Conservation (phyloP, 768 basidiomycete species). For the Dentipellis fragilis region DNA sequence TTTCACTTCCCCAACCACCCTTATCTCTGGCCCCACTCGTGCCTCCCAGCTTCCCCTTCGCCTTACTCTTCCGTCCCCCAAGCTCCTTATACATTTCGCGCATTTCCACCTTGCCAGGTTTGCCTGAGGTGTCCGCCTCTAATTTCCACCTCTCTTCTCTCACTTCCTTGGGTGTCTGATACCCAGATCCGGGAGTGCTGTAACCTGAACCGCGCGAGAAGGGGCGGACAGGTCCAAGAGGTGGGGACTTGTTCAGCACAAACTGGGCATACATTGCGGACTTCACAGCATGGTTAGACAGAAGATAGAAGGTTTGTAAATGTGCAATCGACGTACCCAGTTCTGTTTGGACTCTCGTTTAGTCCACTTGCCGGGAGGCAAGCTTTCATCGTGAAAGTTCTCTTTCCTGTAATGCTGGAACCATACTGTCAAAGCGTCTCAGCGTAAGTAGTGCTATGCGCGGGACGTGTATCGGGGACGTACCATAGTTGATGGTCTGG, state of each 20-base stretch:
- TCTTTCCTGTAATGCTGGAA: conserved; percentile 87
- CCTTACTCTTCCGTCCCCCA: conserved; percentile 71
- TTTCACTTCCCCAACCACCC: conserved; percentile 55
- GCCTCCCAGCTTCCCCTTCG: conserved; percentile 65
- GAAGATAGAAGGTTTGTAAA: not conserved
- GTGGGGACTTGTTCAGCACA: conserved; percentile 24
- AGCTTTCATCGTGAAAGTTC: conserved; percentile 70
- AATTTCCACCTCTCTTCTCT: conserved; percentile 69
- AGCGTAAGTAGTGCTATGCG: conserved; percentile 2
- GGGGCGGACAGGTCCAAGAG: conserved; percentile 25
- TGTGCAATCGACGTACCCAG: conserved; percentile 48
- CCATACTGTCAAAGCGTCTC: conserved; percentile 56
- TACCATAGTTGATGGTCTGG: conserved; percentile 88
- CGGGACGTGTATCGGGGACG: conserved; percentile 4
- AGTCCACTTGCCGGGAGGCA: conserved; percentile 84
- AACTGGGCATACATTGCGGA: conserved; percentile 4
- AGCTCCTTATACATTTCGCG: conserved; percentile 87
- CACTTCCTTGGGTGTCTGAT: conserved; percentile 70
- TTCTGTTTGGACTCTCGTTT: conserved; percentile 90
- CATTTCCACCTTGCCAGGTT: conserved; percentile 76
- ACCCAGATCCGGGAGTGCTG: conserved; percentile 45
- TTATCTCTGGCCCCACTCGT: conserved; percentile 57
- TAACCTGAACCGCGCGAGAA: conserved; percentile 30
- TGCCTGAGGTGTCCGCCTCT: conserved; percentile 39
- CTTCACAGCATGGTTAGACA: not conserved